Evolutionary conservation across 306 rosid genomes (phyloP), one percentile per base, ranked within the genome.

Genomic region (Prunus mira): DNA sequence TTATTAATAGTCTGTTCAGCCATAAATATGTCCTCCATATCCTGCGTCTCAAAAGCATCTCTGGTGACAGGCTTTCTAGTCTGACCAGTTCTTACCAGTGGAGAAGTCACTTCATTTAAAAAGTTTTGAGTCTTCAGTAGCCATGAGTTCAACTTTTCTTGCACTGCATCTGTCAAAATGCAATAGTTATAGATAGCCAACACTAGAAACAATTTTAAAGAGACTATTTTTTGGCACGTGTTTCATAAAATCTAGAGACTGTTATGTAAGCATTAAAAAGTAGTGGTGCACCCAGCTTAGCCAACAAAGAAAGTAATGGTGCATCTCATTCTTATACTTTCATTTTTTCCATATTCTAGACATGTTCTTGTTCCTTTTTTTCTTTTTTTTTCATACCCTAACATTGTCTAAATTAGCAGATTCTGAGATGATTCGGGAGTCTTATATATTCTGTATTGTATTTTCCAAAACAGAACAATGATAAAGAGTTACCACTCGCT

Each of bases 41-140:
- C 87, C 63, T 84, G 82, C 67, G 83, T 64, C 72, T 79, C 93
- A 3, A 22, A 18, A 69, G 81, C 87, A 69, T 81, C 77, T 73
- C 74, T 76, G 43, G 86, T 78, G 85, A 71, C 92, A 77, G 83
- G 84, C 82, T 84, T 88, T 74, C 60, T 83, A 80, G 51, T 86
- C 78, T 84, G 96, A 77, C 89, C 86, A 50, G 92, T 60, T 80
- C 81, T 90, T 69, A 77, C 88, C 65, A 84, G 86, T 9, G 97
- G 93, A 81, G 92, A 88, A 57, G 98, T 75, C 75, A 95, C 96
- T 84, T 86, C 97, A 76, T 77, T 89, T 3, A 90, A 88, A 82
- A 95, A 90, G 56, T 82, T 84, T 61, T 95, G 96, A 80, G 97
- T 92, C 91, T 85, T 92, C 27, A 82, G 70, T 46, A 90, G 80